Evolutionary conservation across 306 rosid species (phyloP), one percentile per base, ranked within the genome.

Genomic region (Spatholobus suberectus): DNA sequence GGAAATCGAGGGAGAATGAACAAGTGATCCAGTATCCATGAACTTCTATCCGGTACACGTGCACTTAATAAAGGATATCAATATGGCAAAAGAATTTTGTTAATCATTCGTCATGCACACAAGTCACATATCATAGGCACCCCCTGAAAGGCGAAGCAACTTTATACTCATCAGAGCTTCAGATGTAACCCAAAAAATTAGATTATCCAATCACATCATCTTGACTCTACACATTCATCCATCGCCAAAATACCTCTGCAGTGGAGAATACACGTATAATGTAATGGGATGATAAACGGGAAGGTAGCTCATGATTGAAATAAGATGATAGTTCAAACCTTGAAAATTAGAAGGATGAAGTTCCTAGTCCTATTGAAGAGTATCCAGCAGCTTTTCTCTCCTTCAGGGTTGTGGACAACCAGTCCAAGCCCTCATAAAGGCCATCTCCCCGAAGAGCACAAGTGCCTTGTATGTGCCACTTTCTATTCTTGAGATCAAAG

Each of bases 381-480:
- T 91, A 96, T 85, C 98, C 98, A 44, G 97, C 94, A 80, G 98
- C 98, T 72, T 83, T 91, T 89, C 90, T 96, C 86, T 96, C 99
- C 89, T 96, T 96, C 74, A 94, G 90, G n/a, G 98, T 96, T 84
- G 90, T 84, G 63, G 98, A 91, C 82, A 96, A 85, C 99, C 99
- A 96, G 77, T 96, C 99, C 90, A 96, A 85, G 43, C 99, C 99
- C 86, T 96, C 99, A 57, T 96, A 96, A 78, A 96, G 99, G n/a
- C 99, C 99, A 79, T 96, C 99, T 10, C 99, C 99, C 67, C 61
- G 84, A 13, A 96, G 92, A 1, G 99, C 99, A 73, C 99, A 96
- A 57, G 99, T 88, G 81, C 95, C 98, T 84, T 96, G 99, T 82
- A 96, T 92, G 89, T 96, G 99, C 98, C 99, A 96, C 89, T 92